Percentiles rank a stretch among this genome's conserved stretches.
These are phyloP conservation scores for Fusarium ambrosium DNA, from an alignment of 2,329 filamentous ascomycete species.

Conservation along the genomic window DNA sequence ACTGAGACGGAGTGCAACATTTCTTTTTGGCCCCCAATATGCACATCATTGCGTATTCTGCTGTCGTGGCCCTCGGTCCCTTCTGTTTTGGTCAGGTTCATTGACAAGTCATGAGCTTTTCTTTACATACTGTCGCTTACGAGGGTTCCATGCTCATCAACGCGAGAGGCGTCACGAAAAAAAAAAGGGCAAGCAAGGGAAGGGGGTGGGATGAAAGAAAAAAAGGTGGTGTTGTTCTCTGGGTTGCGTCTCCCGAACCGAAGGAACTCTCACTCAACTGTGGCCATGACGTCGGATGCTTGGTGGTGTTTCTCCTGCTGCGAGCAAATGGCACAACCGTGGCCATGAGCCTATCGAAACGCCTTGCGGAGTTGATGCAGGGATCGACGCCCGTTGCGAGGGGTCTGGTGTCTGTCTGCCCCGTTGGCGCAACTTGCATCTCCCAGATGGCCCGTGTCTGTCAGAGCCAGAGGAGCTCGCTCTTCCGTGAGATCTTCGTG, in stretches of 20 bases:
- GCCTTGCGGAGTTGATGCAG: constrained; percentile 47
- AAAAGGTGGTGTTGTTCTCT: constrained; percentile 21
- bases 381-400: constrained; percentile 39
- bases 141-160: constrained; percentile 15
- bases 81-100: constrained; percentile 19
- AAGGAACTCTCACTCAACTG: constrained; percentile 7
- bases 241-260: neutral
- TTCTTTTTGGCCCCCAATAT: constrained; percentile 23
- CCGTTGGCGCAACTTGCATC: constrained; percentile 1
- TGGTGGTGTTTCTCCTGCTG: constrained; percentile 17
- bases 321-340: constrained; percentile 35
- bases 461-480: constrained; percentile 24
- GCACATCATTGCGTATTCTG: constrained; percentile 36
- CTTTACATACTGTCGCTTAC: constrained; percentile 4
- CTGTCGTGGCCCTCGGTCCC: constrained; percentile 41
- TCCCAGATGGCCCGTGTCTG: constrained; percentile 34
- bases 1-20: constrained; percentile 9
- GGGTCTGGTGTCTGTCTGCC: constrained; percentile 1
- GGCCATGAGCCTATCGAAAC: constrained; percentile 51
- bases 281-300: constrained; percentile 35
- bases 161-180: constrained; percentile 5
- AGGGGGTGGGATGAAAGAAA: constrained; percentile 8
- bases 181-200: neutral
- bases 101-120: constrained; percentile 10
- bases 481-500: constrained; percentile 30